Evolutionary conservation across 768 basidiomycete species (phyloP).

Genomic region (Hygrocybe coccinea): DNA sequence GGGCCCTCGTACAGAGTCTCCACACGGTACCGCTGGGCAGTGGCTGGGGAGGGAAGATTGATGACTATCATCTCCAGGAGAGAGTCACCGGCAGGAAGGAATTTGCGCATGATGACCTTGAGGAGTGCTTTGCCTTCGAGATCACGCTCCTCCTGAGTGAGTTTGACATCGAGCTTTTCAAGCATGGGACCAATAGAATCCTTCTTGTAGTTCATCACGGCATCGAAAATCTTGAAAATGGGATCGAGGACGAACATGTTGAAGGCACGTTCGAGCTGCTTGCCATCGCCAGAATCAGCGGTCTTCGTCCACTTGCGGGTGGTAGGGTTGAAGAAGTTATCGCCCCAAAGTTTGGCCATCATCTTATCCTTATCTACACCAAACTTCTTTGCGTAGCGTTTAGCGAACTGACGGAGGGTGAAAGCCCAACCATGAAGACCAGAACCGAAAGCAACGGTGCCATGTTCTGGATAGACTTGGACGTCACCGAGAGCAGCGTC

Average conservation of each 20-base stretch:
- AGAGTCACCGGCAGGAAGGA: constrained; percentile 97
- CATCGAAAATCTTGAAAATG: constrained; percentile 97
- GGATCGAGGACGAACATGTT: constrained; percentile 98
- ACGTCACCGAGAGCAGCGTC: constrained; percentile 93
- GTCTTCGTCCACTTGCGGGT: constrained; percentile 95
- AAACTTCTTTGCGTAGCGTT: constrained; percentile 95
- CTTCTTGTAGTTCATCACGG: constrained; percentile 99
- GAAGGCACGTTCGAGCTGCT: constrained; percentile 95
- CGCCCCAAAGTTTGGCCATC: constrained; percentile 97
- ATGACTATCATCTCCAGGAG: constrained; percentile 99
- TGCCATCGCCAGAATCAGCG: constrained; percentile 66
- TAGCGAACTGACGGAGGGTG: constrained; percentile 95
- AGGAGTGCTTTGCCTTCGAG: constrained; percentile 93
- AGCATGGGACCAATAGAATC: constrained; percentile 77
- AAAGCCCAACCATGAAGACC: constrained; percentile 99
- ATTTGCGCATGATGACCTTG: constrained; percentile 98
- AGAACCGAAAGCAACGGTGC: constrained; percentile 97
- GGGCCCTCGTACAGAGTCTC: constrained; percentile 99
- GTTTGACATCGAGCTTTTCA: constrained; percentile 94
- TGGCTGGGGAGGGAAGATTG: constrained; percentile 94
- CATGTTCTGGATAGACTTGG: constrained; percentile 97
- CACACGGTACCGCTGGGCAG: constrained; percentile 97
- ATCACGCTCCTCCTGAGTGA: constrained; percentile 83
- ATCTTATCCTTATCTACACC: constrained; percentile 99
- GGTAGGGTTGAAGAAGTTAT: constrained; percentile 98